A percentile compares a stretch with the other conserved stretches of the same genome.
These are phyloP conservation scores for Cercophora newfieldiana DNA, from an alignment of 495 filamentous ascomycete species.

Conservation along the genomic window DNA sequence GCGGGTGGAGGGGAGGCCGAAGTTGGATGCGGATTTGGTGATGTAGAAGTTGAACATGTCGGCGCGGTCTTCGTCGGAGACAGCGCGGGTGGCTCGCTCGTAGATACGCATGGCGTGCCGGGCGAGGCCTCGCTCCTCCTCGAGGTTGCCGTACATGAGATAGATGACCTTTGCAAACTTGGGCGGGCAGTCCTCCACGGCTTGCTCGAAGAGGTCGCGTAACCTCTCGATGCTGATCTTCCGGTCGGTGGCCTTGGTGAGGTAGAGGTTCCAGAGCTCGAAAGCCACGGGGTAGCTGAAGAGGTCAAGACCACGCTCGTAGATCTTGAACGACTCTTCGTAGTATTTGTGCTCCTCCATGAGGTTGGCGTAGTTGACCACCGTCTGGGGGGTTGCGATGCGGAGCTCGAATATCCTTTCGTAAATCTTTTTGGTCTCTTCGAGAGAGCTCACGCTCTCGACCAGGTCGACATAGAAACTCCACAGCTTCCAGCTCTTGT, in stretches of 20 bases:
- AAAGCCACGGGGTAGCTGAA: slow-evolving; percentile 98
- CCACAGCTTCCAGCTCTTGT: slow-evolving; percentile 99
- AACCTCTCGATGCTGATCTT: slow-evolving; percentile 93
- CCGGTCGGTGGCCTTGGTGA: slow-evolving; percentile 95
- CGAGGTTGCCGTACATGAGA: slow-evolving; percentile 96
- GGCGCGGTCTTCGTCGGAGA: slow-evolving; percentile 89
- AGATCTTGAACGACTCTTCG: slow-evolving; percentile 97
- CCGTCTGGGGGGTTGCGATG: slow-evolving; percentile 96
- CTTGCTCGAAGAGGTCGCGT: slow-evolving; percentile 95
- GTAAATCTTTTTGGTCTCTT: slow-evolving; percentile 92
- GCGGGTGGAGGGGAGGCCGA: slow-evolving; percentile 91
- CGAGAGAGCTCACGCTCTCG: slow-evolving; percentile 86
- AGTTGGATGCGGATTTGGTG: slow-evolving; percentile 97
- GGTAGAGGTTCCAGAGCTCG: slow-evolving; percentile 97
- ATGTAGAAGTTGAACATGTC: slow-evolving; percentile 99
- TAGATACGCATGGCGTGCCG: slow-evolving; percentile 99
- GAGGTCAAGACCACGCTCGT: slow-evolving; percentile 92
- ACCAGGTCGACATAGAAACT: slow-evolving; percentile 99
- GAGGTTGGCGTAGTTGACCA: slow-evolving; percentile 97
- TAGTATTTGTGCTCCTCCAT: slow-evolving; percentile 95
- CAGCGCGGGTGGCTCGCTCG: slow-evolving; percentile 92
- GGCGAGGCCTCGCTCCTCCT: slow-evolving; percentile 95
- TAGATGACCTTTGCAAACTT: slow-evolving; percentile 96
- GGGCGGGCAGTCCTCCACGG: slow-evolving; percentile 88
- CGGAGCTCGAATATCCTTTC: slow-evolving; percentile 97